Evolutionary conservation across 805 yeast genomes (phyloP).

Genomic region (Candida orba): DNA sequence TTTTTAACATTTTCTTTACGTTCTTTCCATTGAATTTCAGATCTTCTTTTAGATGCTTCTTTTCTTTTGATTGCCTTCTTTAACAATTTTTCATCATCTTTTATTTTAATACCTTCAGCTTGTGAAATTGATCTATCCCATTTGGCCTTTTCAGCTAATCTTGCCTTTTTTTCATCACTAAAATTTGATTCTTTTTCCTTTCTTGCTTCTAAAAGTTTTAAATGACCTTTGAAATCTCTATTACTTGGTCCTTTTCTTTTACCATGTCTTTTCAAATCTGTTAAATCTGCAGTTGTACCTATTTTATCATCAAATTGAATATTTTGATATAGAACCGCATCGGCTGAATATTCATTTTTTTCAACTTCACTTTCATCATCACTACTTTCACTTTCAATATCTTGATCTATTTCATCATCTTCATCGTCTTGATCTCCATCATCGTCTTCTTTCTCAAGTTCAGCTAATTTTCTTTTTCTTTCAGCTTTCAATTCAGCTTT

Average conservation of each 20-base stretch:
- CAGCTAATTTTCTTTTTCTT: slow-evolving; percentile 33
- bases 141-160: slow-evolving; percentile 60
- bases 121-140: slow-evolving; percentile 83
- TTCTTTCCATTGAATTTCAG: slow-evolving; percentile 89
- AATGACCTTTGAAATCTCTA: slow-evolving; percentile 78
- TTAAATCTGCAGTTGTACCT: slow-evolving; percentile 66
- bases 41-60: slow-evolving; percentile 74
- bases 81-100: slow-evolving; percentile 84
- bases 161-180: slow-evolving; percentile 53
- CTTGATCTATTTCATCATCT: slow-evolving; percentile 36
- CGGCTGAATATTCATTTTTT: slow-evolving; percentile 25
- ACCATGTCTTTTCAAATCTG: slow-evolving; percentile 44
- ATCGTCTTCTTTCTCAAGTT: slow-evolving; percentile 32
- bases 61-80: slow-evolving; percentile 81
- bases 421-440: slow-evolving; percentile 35
- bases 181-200: slow-evolving; percentile 53
- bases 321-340: slow-evolving; percentile 64
- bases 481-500: slow-evolving; percentile 28
- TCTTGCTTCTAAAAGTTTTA: slow-evolving; percentile 66
- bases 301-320: slow-evolving; percentile 80
- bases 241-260: slow-evolving; percentile 80
- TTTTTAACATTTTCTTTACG: slow-evolving; percentile 75
- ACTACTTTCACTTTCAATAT: slow-evolving; percentile 33
- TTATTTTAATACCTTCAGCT: slow-evolving; percentile 82
- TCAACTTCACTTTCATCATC: slow-evolving; percentile 29